Base-by-base conservation (phyloP, 257 asterid genomes). In the Schizonepeta tenuifolia region DNA sequence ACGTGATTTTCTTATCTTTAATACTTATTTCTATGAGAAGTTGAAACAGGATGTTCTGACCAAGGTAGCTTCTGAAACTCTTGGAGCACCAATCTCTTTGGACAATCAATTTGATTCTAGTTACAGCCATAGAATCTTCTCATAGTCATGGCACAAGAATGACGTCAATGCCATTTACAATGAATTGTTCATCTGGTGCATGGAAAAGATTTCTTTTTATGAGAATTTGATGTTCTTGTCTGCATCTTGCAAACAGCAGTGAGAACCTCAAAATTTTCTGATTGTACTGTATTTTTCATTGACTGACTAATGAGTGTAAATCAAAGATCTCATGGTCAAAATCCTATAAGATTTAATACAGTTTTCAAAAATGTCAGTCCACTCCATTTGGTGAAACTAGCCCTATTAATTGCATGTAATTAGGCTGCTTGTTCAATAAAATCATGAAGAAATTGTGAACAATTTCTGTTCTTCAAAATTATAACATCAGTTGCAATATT, bases 11-110 rank as follows among this genome's bases (percentile, higher is more conserved):
- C 96, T 92, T 75, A 84, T 90, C 69, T 95, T 95, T 11, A 90
- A 90, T 80, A 95, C 99, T 15, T 95, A 85, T 83, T 92, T 95
- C 80, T 95, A 95, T 73, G 75, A 78, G 81, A 95, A 92, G 82
- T 84, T 92, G 84, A 89, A 88, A 81, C 85, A 81, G 76, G 88
- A 90, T 78, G 84, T 84, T 74, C 73, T 78, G 66, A 74, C 57
- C 51, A 83, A 87, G 99, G 99, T 95, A 78, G 53, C 65, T 73
- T 79, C 68, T 62, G 62, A 53, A 77, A 56, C 67, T 36, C 51
- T 68, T 61, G 65, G 68, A 78, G 20, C 64, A 50, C 36, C 51
- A 24, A 20, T 80, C 51, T 65, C 21, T 46, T 44, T 41, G 57
- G 60, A 63, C 50, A 26, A 31, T 61, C 50, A 71, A 53, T 43